These are phyloP conservation scores for Blepharisma stoltei DNA, from an alignment of 73 alveolate species.

Conservation along the genomic window DNA sequence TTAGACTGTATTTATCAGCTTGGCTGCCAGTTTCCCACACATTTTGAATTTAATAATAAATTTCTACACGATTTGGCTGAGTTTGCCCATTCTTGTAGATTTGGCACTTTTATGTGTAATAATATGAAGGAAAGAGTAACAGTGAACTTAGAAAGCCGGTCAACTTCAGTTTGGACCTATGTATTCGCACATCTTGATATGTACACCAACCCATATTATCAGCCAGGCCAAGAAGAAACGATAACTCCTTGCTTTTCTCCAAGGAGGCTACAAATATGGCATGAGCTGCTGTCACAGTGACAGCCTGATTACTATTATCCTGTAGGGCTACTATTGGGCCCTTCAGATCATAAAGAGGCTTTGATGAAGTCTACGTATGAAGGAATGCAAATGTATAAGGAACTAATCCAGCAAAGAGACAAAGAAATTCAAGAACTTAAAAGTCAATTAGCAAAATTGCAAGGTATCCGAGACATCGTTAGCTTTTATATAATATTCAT, in stretches of 20 bases:
- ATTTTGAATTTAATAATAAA: constrained; percentile 70
- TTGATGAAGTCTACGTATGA: constrained; percentile 20
- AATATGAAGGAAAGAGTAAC: constrained; percentile 62
- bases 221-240: constrained; percentile 26
- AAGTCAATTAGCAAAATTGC: not conserved
- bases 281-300: constrained; percentile 20
- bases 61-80: constrained; percentile 67
- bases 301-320: not conserved
- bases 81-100: constrained; percentile 65
- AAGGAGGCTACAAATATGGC: constrained; percentile 3
- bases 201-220: constrained; percentile 26
- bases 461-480: too few relatives aligned
- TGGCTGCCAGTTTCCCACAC: constrained; percentile 63
- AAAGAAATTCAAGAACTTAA: constrained; percentile 14
- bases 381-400: constrained; percentile 29
- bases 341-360: constrained; percentile 22
- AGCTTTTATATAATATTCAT: too few relatives aligned
- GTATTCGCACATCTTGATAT: constrained; percentile 1
- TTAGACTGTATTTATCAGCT: constrained; percentile 84
- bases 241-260: not conserved
- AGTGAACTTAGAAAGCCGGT: not conserved
- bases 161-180: constrained; percentile 21
- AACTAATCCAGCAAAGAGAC: constrained; percentile 14
- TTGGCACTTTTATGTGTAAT: constrained; percentile 85
- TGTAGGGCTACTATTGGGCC: constrained; percentile 6